Evolutionary conservation across 148 eudicot species (phyloP), one percentile per base, ranked within the genome.

Genomic region (Nepenthes gracilis): DNA sequence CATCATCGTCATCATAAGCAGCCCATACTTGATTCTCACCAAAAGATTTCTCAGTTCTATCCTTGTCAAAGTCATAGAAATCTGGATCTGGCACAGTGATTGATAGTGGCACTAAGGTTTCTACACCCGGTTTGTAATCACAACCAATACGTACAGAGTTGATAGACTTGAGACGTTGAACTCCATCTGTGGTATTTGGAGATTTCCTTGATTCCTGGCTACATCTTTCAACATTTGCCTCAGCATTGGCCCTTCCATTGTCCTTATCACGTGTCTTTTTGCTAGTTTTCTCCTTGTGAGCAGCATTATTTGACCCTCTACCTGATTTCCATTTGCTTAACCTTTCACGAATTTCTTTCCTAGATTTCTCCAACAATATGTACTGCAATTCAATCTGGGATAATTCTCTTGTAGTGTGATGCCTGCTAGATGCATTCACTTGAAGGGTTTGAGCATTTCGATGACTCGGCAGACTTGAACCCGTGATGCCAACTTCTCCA

Each of bases 11-110:
- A 60, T 83, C 84, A 70, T 86, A 86, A 57, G 74, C 72, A 74
- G 95, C 89, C 95, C 95, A 86, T 52, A 86, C 81, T 56, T 86
- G 89, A 66, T 78, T 75, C 65, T 78, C 89, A 48, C 63, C 77
- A 70, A 83, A 86, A 65, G 81, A 75, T 48, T 32, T 72, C 59
- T 75, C 85, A 47, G 75, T 75, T 67, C 87, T 75, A 65, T 74
- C 70, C 69, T 58, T 70, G 73, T 86, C 87, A 67, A 86, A 86
- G 77, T 83, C 72, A 68, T 80, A 70, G 67, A 84, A 79, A 65
- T 83, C 87, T 12, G 95, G 65, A 74, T 79, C 83, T 72, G 78
- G 78, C 48, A 84, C 85, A 33, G 71, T 71, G 11, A 77, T 58
- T 38, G 85, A 75, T 43, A 70, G 50, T 40, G 73, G 72, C 37